Percentiles rank a stretch among this genome's conserved stretches.
These are phyloP conservation scores for Bifiguratus adelaidae DNA, from an alignment of 192 early-diverging fungal genomes.

Conservation along the genomic window DNA sequence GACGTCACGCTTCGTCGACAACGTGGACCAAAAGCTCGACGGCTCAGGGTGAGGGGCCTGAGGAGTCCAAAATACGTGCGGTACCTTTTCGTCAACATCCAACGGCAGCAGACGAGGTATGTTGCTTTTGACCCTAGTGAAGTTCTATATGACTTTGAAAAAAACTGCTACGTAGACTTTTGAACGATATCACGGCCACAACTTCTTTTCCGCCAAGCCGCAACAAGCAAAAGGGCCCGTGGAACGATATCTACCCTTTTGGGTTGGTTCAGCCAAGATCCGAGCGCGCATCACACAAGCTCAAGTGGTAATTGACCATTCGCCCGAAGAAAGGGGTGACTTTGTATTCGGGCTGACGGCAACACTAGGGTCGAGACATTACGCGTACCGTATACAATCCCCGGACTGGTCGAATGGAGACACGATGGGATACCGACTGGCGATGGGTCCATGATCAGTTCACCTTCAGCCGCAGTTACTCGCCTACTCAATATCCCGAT, in stretches of 20 bases:
- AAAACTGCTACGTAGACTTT: constrained; percentile 29
- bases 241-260: constrained; percentile 37
- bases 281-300: constrained; percentile 27
- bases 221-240: constrained; percentile 20
- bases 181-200: constrained; percentile 36
- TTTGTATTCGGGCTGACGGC: too few relatives aligned
- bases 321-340: not conserved
- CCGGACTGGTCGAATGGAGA: constrained; percentile 28
- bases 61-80: too few relatives aligned
- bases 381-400: constrained; percentile 24
- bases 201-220: constrained; percentile 34
- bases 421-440: constrained; percentile 35
- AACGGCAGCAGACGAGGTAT: too few relatives aligned
- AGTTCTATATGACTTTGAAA: too few relatives aligned
- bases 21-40: too few relatives aligned
- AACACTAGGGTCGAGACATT: constrained; percentile 27
- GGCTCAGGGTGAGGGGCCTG: too few relatives aligned
- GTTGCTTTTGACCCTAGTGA: too few relatives aligned
- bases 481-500: constrained; percentile 17
- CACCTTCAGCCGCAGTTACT: constrained; percentile 16
- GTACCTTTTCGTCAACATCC: too few relatives aligned
- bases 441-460: constrained; percentile 18
- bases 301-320: constrained; percentile 21
- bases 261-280: constrained; percentile 35
- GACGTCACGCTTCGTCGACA: too few relatives aligned